Conservation (phyloP, 1,139 yeast genomes). For the Candida pseudoviswanathii region DNA sequence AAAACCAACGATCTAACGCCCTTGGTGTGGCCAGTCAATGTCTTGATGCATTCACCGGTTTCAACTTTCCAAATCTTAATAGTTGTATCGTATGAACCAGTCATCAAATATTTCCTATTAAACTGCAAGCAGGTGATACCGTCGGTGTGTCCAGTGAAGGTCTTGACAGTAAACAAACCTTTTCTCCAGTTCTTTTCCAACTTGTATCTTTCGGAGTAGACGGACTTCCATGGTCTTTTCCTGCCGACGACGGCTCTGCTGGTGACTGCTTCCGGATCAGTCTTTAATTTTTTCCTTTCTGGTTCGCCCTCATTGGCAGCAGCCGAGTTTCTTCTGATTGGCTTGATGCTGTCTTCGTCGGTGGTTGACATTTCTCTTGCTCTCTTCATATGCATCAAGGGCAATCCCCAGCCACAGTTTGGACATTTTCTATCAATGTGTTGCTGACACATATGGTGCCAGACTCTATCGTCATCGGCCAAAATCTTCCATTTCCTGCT, state of each 20-base stretch:
- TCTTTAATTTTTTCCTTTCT: slow-evolving; percentile 6
- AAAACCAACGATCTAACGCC: slow-evolving; percentile 84
- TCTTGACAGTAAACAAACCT: slow-evolving; percentile 65
- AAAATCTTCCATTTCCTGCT: slow-evolving; percentile 80
- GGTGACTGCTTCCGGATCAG: background rate
- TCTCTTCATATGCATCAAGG: slow-evolving; percentile 81
- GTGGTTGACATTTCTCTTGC: slow-evolving; percentile 52
- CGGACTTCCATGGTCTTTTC: slow-evolving; percentile 90
- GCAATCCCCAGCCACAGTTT: slow-evolving; percentile 98
- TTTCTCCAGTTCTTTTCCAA: slow-evolving; percentile 95
- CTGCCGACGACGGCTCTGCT: slow-evolving; percentile 18
- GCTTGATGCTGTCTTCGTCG: slow-evolving; percentile 24
- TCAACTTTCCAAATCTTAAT: slow-evolving; percentile 88
- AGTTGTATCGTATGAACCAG: slow-evolving; percentile 90
- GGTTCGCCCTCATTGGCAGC: slow-evolving; percentile 5
- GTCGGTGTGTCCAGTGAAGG: slow-evolving; percentile 82
- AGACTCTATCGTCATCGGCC: slow-evolving; percentile 95
- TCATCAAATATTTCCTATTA: slow-evolving; percentile 71
- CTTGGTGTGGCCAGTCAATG: slow-evolving; percentile 79
- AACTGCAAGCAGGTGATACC: slow-evolving; percentile 88
- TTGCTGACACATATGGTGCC: slow-evolving; percentile 99
- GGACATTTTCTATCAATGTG: slow-evolving; percentile 97
- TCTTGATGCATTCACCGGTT: slow-evolving; percentile 74
- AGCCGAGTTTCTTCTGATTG: slow-evolving; percentile 25
- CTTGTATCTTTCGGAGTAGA: slow-evolving; percentile 85